Evolutionary conservation across 139 green algal genomes (phyloP), one percentile per base, ranked within the genome.

Genomic region (Chlamydomonas sphaeroides): DNA sequence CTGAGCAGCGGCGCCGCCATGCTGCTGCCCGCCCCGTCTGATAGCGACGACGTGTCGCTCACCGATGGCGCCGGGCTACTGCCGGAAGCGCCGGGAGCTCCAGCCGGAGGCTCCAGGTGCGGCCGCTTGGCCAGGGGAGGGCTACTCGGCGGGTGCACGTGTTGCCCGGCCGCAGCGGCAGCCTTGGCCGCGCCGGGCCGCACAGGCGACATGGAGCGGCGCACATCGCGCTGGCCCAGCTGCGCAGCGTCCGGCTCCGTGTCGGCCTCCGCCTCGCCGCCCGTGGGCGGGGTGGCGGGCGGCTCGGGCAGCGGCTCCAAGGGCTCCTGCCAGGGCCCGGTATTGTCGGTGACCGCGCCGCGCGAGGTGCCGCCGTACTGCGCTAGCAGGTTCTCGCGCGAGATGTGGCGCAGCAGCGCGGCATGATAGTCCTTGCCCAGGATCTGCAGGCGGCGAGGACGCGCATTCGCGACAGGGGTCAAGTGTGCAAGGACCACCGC

Each of bases 361-460:
- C 30, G 48, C 11, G 78, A 85, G 8, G 48, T 65, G 53, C 84
- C 84, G 25, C 84, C 84, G 36, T 82, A 88, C 41, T 85, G 53
- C 10, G 68, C 17, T 23, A 88, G 70, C 21, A 88, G 69, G 78
- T 78, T 83, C 38, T 83, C 84, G 17, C 62, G 65, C 14, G 70
- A 45, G 32, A 88, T 85, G 78, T 84, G 53, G 6, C 51, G 33
- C 32, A 77, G 62, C 78, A 88, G 84, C 18, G 56, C n/a, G 2
- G 51, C 28, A 33, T 75, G 63, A 45, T 80, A 88, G 65, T 79
- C 73, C 49, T 66, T 65, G 41, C 71, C 78, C 51, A 88, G 32
- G 42, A 88, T 85, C 69, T 88, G 78, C 39, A 72, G 11, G 32
- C 65, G 78, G 33, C 35, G 33, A 38, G 38, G 6, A 23, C n/a